These are phyloP conservation scores for Fusarium pilosicola DNA, from an alignment of 2,329 filamentous ascomycete species.

Conservation along the genomic window DNA sequence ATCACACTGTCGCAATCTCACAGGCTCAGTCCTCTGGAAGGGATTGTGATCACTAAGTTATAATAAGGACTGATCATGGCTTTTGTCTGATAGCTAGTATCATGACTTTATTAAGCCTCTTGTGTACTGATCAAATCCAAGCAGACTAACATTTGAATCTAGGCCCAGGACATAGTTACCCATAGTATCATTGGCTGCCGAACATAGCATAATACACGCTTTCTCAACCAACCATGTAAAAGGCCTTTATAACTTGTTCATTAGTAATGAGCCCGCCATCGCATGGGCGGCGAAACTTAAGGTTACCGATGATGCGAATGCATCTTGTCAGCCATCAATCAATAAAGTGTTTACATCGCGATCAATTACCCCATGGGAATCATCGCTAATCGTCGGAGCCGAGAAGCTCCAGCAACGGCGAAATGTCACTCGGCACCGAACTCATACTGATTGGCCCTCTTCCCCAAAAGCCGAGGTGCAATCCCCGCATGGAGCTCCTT, in stretches of 20 bases:
- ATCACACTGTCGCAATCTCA: constrained; percentile 18
- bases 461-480: constrained; percentile 22
- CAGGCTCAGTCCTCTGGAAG: neutral
- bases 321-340: neutral
- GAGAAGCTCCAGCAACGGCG: constrained; percentile 13
- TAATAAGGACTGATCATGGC: neutral
- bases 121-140: neutral
- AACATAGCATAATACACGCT: neutral
- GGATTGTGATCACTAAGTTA: neutral
- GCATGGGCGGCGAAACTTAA: constrained; percentile 10
- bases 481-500: constrained; percentile 21
- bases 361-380: neutral
- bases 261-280: neutral
- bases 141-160: neutral
- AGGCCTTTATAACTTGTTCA: neutral
- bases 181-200: neutral
- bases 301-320: constrained; percentile 4
- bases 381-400: constrained; percentile 22
- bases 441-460: constrained; percentile 9
- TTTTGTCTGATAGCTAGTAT: neutral
- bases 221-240: neutral
- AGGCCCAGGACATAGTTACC: neutral
- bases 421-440: constrained; percentile 32
- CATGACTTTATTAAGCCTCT: neutral
- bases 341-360: neutral